Percentiles rank a stretch among this genome's conserved stretches.
These are phyloP conservation scores for Dionaea muscipula DNA, from an alignment of 179 eudicot genomes.

Conservation along the genomic window DNA sequence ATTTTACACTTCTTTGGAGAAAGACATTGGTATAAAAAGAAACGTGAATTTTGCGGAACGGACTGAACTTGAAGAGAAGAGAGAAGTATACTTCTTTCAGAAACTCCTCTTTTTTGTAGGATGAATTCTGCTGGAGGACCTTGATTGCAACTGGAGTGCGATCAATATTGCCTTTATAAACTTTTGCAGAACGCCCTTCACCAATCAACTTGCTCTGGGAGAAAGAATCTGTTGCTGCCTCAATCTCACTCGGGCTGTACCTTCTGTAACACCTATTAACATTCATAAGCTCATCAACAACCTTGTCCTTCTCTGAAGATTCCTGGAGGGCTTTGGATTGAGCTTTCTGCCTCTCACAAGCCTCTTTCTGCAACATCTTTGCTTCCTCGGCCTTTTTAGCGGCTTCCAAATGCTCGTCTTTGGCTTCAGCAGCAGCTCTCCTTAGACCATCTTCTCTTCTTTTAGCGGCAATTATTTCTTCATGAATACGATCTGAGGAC, in stretches of 20 bases:
- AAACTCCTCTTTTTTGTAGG: slow-evolving; percentile 63
- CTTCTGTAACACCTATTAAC: slow-evolving; percentile 49
- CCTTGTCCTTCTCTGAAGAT: slow-evolving; percentile 42
- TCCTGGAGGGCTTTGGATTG: slow-evolving; percentile 48
- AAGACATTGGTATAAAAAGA: too few relatives aligned
- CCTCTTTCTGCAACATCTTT: slow-evolving; percentile 39
- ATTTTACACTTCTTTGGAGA: too few relatives aligned
- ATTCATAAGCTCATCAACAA: slow-evolving; percentile 40
- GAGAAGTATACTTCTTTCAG: slow-evolving; percentile 45
- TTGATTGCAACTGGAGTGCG: slow-evolving; percentile 69
- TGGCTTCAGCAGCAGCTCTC: slow-evolving; percentile 52
- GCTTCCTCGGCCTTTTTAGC: slow-evolving; percentile 51
- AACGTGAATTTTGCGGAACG: too few relatives aligned
- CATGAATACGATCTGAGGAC: slow-evolving; percentile 43
- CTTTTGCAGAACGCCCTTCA: slow-evolving; percentile 79
- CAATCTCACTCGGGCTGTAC: slow-evolving; percentile 47
- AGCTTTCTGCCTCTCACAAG: slow-evolving; percentile 51
- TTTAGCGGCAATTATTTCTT: slow-evolving; percentile 47
- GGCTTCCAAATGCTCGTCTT: slow-evolving; percentile 42
- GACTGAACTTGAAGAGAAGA: background rate
- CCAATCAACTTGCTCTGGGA: slow-evolving; percentile 53
- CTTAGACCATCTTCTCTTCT: slow-evolving; percentile 47
- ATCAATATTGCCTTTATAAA: slow-evolving; percentile 60
- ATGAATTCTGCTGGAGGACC: slow-evolving; percentile 50
- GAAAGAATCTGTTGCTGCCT: slow-evolving; percentile 48